Base-by-base conservation (phyloP, 257 asterid genomes). In the Petrea volubilis region DNA sequence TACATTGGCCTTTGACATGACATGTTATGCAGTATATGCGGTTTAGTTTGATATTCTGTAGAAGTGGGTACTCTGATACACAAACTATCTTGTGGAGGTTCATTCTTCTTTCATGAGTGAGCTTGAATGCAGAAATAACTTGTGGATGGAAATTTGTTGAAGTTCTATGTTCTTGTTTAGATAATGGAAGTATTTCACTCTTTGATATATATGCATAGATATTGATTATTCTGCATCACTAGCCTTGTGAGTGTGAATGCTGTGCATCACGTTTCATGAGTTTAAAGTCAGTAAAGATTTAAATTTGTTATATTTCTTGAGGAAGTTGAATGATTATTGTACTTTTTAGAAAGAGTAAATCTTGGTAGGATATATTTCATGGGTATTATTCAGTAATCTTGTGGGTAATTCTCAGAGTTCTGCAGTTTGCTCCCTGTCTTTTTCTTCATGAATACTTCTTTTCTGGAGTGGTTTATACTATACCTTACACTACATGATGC, bases 101-200 rank as follows among this genome's bases (percentile, higher is more conserved):
- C 33, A 33, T 67, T 59, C 62, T 50, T 23, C 33, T 34, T 9
- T 73, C 55, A 65, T 41, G 60, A 61, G 53, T 47, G 15, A 47
- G 10, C 72, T 52, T 33, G 57, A 63, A 34, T 59, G n/a, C 15
- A n/a, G 24, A 28, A 50, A 15, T 34, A 24, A 59, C 38, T 66
- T 44, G 57, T 47, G 43, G 38, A 36, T 18, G 71, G 24, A 59
- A 49, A 29, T 28, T 46, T 44, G 14, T 34, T 29, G 10, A 73
- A 7, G 13, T 62, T 17, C 53, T 24, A 10, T 46, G n/a, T 47
- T 63, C 12, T 68, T 68, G 60, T 75, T 29, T 14, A 7, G 46
- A 38, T 63, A 18, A 56, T 29, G 44, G 15, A 46, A 64, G 44
- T 40, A 47, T 58, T 21, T 31, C 7, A 34, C 25, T 59, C 10